Conservation (phyloP, 805 yeast species). For the Candida multigemmis region DNA sequence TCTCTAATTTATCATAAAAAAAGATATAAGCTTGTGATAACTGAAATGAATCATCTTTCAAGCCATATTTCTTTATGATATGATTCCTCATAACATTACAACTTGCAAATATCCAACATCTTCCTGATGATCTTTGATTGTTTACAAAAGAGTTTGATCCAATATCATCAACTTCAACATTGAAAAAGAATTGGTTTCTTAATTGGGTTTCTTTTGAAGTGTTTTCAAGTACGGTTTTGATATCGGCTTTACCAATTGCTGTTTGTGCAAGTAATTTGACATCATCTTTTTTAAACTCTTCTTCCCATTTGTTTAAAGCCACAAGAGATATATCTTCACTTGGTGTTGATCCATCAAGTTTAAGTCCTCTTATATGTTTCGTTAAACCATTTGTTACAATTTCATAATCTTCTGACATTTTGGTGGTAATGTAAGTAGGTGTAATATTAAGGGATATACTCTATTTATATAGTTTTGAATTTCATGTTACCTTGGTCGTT, state of each 20-base stretch:
- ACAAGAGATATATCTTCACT: too few relatives aligned
- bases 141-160: conserved; percentile 27
- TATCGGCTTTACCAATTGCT: conserved; percentile 41
- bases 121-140: conserved; percentile 67
- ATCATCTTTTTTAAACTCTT: conserved; percentile 32
- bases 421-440: too few relatives aligned
- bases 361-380: conserved; percentile 7
- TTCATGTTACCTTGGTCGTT: too few relatives aligned
- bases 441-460: too few relatives aligned
- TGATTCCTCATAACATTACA: conserved; percentile 62
- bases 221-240: conserved; percentile 33
- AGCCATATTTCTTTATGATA: conserved; percentile 51
- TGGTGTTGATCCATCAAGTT: conserved; percentile 6
- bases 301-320: conserved; percentile 39
- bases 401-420: too few relatives aligned
- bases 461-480: too few relatives aligned
- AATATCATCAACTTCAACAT: conserved; percentile 22
- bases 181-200: conserved; percentile 25
- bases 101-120: conserved; percentile 88
- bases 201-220: conserved; percentile 10
- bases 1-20: conserved; percentile 82
- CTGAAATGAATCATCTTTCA: conserved; percentile 48
- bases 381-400: too few relatives aligned
- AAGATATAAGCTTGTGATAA: conserved; percentile 71
- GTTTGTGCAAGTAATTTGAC: conserved; percentile 46